Conservation (phyloP, 148 eudicot genomes). For the Chenopodium suecicum region DNA sequence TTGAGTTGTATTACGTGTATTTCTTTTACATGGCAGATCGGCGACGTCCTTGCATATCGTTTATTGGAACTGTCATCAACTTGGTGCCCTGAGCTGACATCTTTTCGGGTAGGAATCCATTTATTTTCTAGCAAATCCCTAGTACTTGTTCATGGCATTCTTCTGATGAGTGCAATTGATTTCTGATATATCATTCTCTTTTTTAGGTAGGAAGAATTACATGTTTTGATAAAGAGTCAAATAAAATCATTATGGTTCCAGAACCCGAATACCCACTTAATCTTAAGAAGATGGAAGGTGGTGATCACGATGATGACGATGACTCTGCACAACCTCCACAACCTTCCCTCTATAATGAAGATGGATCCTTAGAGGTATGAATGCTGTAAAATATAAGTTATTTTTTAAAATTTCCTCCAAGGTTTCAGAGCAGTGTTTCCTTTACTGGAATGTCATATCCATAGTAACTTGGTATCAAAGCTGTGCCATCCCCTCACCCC, state of each 20-base stretch:
- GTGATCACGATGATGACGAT: slow-evolving; percentile 47
- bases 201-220: slow-evolving; percentile 73
- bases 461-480: background rate
- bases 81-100: slow-evolving; percentile 80
- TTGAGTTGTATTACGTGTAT: background rate
- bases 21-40: slow-evolving; percentile 57
- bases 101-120: slow-evolving; percentile 45
- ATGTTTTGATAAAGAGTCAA: slow-evolving; percentile 42
- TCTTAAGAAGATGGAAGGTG: slow-evolving; percentile 33
- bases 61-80: slow-evolving; percentile 77
- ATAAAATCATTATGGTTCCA: slow-evolving; percentile 48
- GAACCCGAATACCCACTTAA: slow-evolving; percentile 70
- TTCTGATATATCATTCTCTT: background rate
- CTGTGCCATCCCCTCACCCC: background rate
- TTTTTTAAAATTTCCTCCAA: background rate
- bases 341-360: slow-evolving; percentile 64
- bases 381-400: background rate
- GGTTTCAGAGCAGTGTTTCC: background rate
- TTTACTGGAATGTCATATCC: background rate
- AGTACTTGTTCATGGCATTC: background rate
- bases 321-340: slow-evolving; percentile 41
- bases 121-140: background rate
- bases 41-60: slow-evolving; percentile 86
- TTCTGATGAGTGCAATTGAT: background rate
- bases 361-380: slow-evolving; percentile 91